Conservation (phyloP, 345 rosid genomes). For the Raphanus sativus region DNA sequence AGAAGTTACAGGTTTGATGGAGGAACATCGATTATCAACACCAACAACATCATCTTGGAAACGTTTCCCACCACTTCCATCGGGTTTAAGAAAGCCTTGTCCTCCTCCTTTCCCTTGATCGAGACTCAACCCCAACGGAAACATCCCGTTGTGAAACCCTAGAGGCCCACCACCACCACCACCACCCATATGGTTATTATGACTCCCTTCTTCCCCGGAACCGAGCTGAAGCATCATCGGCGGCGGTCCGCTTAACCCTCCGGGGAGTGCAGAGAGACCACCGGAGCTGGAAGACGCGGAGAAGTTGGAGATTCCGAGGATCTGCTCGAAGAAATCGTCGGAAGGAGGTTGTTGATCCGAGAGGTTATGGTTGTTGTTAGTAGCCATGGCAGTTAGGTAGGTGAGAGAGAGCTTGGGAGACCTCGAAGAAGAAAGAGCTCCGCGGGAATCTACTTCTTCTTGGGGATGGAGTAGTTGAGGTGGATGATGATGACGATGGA, state of each 20-base stretch:
- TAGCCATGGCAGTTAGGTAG: conserved; percentile 51
- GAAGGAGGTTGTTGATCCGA: conserved; percentile 40
- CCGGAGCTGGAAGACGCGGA: conserved; percentile 58
- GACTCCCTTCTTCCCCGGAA: conserved; percentile 54
- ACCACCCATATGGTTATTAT: conserved; percentile 32
- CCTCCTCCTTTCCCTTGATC: conserved; percentile 85
- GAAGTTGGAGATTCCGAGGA: conserved; percentile 74
- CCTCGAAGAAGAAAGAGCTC: neutral
- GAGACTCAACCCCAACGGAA: conserved; percentile 84
- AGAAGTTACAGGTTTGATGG: conserved; percentile 65
- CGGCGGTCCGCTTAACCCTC: conserved; percentile 38
- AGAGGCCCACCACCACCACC: conserved; percentile 35
- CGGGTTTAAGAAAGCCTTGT: conserved; percentile 64
- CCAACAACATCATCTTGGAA: conserved; percentile 60
- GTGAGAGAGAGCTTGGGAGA: neutral
- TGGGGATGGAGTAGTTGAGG: conserved; percentile 26
- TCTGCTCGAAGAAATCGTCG: conserved; percentile 92
- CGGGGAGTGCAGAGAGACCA: conserved; percentile 44
- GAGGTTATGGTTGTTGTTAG: conserved; percentile 40
- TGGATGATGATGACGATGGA: conserved; percentile 14
- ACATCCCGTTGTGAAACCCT: conserved; percentile 66
- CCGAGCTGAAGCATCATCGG: conserved; percentile 93
- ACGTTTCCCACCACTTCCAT: conserved; percentile 64
- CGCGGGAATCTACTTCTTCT: neutral
- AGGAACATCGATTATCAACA: conserved; percentile 61